phyloP scores from a whole-genome alignment of 306 rosid species.

The Acacia acuminata region DNA sequence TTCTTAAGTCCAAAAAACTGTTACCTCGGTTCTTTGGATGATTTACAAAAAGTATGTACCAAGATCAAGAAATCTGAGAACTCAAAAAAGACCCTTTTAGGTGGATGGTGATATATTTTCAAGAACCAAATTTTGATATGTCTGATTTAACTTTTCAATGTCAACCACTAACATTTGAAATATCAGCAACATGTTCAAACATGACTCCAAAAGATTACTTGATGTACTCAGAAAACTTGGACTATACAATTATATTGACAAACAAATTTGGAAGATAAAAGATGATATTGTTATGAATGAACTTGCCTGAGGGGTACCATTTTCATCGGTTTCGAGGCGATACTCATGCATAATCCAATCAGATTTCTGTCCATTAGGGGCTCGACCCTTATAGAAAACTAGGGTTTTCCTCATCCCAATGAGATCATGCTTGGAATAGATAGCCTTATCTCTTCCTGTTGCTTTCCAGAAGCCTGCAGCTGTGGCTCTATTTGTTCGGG shows the following conservation, averaged over 20 bases:
- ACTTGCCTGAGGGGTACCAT: constrained; percentile 83
- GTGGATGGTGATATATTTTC: not conserved
- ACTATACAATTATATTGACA: not conserved
- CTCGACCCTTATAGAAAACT: constrained; percentile 89
- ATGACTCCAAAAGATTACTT: not conserved
- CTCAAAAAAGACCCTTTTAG: not conserved
- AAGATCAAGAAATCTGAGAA: not conserved
- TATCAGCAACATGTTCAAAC: not conserved
- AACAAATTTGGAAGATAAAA: not conserved
- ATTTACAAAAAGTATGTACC: not conserved
- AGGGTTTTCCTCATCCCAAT: constrained; percentile 94
- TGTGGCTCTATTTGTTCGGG: constrained; percentile 92
- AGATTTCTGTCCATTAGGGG: constrained; percentile 95
- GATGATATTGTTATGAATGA: not conserved
- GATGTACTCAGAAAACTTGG: not conserved
- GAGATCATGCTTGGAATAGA: constrained; percentile 77
- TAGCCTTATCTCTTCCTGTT: constrained; percentile 94
- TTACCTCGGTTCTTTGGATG: not conserved
- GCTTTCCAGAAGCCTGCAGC: constrained; percentile 98
- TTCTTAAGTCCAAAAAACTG: not conserved
- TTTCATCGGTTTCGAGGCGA: constrained; percentile 86
- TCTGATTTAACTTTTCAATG: not conserved
- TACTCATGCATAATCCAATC: constrained; percentile 99
- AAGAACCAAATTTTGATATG: not conserved
- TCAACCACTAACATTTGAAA: not conserved